Evolutionary conservation across 352 stramenopile species (phyloP), one percentile per base, ranked within the genome.

Genomic region (Globisporangium heterothallicum): DNA sequence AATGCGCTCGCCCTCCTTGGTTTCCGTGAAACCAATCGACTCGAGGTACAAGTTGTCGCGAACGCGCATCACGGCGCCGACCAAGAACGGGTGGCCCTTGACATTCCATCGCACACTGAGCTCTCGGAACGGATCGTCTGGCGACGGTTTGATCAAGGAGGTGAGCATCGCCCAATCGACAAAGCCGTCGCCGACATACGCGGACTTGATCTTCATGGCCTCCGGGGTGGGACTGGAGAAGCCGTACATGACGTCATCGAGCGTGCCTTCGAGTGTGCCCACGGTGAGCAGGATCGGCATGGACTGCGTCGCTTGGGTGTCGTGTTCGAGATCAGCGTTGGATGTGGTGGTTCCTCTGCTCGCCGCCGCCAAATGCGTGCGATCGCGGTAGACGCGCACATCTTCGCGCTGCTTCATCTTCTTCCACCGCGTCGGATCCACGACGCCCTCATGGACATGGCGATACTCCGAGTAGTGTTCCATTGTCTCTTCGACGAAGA

Each of bases 41-140:
- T 88, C 73, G 41, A 88, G 49, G 43, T 71, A 82, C 34, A 82
- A 68, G 35, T 67, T 69, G 57, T 88, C 76, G n/a, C 76, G 73
- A 46, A 74, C 65, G 32, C 74, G 74, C 14, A 84, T 65, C 9
- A 85, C 40, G 29, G 59, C 24, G 54, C 67, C 45, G 60, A 78
- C 24, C 52, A 68, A 30, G 47, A 63, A n/a, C 34, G 68, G 35
- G 56, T 73, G 19, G 52, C 42, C 59, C 46, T 83, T 83, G 36
- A 85, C 65, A 42, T 56, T 64, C 73, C 73, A 84, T 34, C 79
- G 77, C 26, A 88, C 49, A 2, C 61, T 49, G 19, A 83, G 45
- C 22, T 61, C 66, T 13, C 66, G 61, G 44, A 73, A 86, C 45
- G 74, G 77, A 18, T 80, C 57, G 4, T 56, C 55, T 16, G 57